A percentile compares a stretch with the other conserved stretches of the same genome.
Evolutionary conservation across 345 rosid genomes (phyloP).

Genomic region (Brassica cretica): DNA sequence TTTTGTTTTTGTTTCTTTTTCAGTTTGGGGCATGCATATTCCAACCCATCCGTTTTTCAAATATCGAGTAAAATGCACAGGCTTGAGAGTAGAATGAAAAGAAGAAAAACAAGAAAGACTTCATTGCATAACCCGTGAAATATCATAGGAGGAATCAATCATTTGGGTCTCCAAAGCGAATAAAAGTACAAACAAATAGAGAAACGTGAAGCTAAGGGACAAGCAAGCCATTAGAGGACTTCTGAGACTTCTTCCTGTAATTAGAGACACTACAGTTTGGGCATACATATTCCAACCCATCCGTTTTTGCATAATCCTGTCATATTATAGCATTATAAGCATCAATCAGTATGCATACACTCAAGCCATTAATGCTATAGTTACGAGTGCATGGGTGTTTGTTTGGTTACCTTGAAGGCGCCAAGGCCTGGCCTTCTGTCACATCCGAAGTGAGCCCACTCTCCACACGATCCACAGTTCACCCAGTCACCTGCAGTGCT

Average conservation of each 20-base stretch:
- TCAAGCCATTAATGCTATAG: background rate
- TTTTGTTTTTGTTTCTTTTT: too few species aligned
- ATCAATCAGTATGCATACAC: background rate
- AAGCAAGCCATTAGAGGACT: constrained; percentile 56
- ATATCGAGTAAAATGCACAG: background rate
- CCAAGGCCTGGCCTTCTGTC: constrained; percentile 98
- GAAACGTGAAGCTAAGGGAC: constrained; percentile 25
- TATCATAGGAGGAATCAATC: constrained; percentile 4
- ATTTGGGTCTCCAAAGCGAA: background rate
- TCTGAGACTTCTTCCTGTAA: constrained; percentile 88
- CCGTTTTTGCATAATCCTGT: constrained; percentile 98
- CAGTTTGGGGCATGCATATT: too few species aligned
- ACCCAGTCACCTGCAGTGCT: constrained; percentile 99
- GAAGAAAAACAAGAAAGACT: background rate
- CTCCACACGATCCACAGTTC: constrained; percentile 96
- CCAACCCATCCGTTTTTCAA: too few species aligned
- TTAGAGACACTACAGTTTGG: constrained; percentile 90
- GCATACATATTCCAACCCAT: constrained; percentile 93
- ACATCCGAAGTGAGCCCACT: constrained; percentile 99
- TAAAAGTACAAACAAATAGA: background rate
- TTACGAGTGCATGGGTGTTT: background rate
- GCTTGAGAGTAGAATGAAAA: background rate
- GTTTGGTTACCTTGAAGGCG: constrained; percentile 79
- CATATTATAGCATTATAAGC: constrained; percentile 4
- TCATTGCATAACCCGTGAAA: constrained; percentile 27